Evolutionary conservation across 108 stramenopile species (phyloP).

Genomic region (Schizochytrium sp.): DNA sequence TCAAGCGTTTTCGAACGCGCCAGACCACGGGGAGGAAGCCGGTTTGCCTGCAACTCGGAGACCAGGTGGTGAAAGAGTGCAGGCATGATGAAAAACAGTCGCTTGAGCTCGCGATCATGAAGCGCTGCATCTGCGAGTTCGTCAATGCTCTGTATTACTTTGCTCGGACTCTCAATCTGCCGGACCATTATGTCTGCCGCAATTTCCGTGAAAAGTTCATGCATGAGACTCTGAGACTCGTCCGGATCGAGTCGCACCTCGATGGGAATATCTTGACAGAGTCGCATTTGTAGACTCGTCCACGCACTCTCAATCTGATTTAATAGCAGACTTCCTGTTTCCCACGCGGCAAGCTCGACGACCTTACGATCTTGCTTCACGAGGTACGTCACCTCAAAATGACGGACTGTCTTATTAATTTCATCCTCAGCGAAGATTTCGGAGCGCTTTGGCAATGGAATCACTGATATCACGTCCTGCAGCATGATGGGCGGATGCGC

Average conservation of each 20-base stretch:
- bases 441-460: background rate
- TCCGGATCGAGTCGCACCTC: background rate
- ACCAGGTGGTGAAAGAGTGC: background rate
- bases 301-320: background rate
- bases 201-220: background rate
- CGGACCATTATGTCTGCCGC: background rate
- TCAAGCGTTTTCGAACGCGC: background rate
- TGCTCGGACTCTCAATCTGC: background rate
- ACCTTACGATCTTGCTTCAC: background rate
- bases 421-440: background rate
- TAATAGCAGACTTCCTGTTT: background rate
- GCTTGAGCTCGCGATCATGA: background rate
- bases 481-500: background rate
- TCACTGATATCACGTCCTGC: background rate
- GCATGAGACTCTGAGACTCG: background rate
- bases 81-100: background rate
- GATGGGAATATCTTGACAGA: background rate
- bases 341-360: constrained; percentile 1
- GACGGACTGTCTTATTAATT: background rate
- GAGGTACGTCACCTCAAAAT: background rate
- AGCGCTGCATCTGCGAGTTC: background rate
- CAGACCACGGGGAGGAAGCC: background rate
- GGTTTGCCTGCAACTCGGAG: background rate
- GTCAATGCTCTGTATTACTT: background rate
- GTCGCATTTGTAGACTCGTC: background rate